These are phyloP conservation scores for Zygosaccharomyces bailii DNA, from an alignment of 805 yeast species.

Conservation along the genomic window DNA sequence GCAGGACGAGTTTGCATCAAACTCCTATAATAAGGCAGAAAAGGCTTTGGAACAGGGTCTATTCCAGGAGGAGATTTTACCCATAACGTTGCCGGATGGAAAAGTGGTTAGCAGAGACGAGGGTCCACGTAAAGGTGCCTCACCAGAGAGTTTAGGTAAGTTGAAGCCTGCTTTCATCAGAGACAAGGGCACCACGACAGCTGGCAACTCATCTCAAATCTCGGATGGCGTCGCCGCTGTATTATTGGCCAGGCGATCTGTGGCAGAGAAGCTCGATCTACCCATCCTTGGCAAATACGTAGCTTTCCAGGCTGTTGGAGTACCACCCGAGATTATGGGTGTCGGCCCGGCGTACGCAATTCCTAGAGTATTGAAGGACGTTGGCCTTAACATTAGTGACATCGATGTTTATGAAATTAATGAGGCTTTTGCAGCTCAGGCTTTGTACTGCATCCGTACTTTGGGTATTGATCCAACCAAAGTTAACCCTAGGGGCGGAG, in stretches of 20 bases:
- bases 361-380: conserved; percentile 69
- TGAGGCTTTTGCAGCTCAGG: conserved; percentile 97
- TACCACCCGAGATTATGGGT: conserved; percentile 97
- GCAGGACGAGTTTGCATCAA: conserved; percentile 89
- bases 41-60: conserved; percentile 63
- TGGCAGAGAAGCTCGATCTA: conserved; percentile 70
- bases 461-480: conserved; percentile 63
- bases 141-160: conserved; percentile 68
- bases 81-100: conserved; percentile 56
- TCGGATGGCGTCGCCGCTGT: conserved; percentile 96
- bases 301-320: conserved; percentile 80
- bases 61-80: conserved; percentile 88
- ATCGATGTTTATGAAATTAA: conserved; percentile 80
- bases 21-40: conserved; percentile 81
- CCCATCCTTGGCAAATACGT: conserved; percentile 78
- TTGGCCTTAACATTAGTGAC: conserved; percentile 59
- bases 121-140: conserved; percentile 87
- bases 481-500: conserved; percentile 94
- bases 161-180: conserved; percentile 82
- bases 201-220: conserved; percentile 95
- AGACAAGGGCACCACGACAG: conserved; percentile 77
- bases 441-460: conserved; percentile 66
- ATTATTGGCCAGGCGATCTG: conserved; percentile 75
- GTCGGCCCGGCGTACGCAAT: conserved; percentile 96
- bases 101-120: conserved; percentile 63